Evolutionary conservation across 768 basidiomycete species (phyloP).

Genomic region (Austroboletus eburneus): DNA sequence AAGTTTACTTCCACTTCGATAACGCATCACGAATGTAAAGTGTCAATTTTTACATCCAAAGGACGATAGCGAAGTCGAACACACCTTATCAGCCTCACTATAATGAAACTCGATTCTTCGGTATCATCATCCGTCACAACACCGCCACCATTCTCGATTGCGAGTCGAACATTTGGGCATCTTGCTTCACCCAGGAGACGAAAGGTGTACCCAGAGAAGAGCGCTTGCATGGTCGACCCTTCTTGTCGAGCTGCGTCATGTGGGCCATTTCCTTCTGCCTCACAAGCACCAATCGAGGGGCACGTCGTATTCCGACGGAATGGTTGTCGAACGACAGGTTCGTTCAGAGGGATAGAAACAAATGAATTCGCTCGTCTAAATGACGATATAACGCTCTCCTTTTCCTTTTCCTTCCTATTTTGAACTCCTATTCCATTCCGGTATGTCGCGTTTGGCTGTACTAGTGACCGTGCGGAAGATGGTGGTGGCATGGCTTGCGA

Average conservation of each 20-base stretch:
- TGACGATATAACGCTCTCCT: slow-evolving; percentile 46
- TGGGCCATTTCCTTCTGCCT: slow-evolving; percentile 17
- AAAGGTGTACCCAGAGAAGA: slow-evolving; percentile 58
- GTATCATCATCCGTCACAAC: slow-evolving; percentile 42
- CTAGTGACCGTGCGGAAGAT: slow-evolving; percentile 13
- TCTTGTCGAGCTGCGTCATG: background rate
- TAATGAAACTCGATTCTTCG: slow-evolving; percentile 55
- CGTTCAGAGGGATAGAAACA: slow-evolving; percentile 34
- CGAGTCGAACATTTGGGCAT: slow-evolving; percentile 48
- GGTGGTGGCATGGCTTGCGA: slow-evolving; percentile 24
- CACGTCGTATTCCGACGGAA: slow-evolving; percentile 42
- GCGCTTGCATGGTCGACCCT: slow-evolving; percentile 6
- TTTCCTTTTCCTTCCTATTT: slow-evolving; percentile 16
- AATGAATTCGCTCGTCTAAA: slow-evolving; percentile 68
- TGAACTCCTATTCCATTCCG: background rate
- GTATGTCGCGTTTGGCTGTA: background rate
- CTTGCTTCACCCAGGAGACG: slow-evolving; percentile 66
- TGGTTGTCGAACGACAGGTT: slow-evolving; percentile 34
- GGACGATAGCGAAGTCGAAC: background rate
- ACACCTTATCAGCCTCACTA: slow-evolving; percentile 75
- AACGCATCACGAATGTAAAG: background rate
- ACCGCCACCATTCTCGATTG: slow-evolving; percentile 59
- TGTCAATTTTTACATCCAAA: background rate
- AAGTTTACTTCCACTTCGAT: slow-evolving; percentile 64
- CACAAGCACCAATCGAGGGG: slow-evolving; percentile 10